Evolutionary conservation across 192 early-diverging fungal species (phyloP).

Genomic region (Coemansia sp.): DNA sequence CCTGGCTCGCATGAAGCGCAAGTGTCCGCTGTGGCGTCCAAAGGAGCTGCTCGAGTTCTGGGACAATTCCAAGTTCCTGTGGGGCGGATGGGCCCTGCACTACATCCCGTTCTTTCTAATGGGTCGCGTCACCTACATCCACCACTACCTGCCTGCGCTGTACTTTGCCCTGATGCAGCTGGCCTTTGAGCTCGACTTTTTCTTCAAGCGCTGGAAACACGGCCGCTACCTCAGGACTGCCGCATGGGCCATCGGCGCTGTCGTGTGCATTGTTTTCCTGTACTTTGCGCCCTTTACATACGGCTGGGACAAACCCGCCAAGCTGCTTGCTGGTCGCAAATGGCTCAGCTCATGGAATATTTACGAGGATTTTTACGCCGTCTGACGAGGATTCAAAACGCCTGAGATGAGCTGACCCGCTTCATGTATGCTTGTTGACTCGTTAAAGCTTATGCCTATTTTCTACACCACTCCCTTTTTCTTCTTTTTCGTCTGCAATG

Average conservation of each 20-base stretch:
- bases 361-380: conserved; percentile 45
- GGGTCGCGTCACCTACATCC: conserved; percentile 89
- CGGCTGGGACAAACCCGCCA: conserved; percentile 70
- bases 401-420: background rate
- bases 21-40: conserved; percentile 24
- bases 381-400: conserved; percentile 17
- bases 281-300: conserved; percentile 80
- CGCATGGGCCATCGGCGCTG: conserved; percentile 26
- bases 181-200: conserved; percentile 75
- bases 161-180: conserved; percentile 79
- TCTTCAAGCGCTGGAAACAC: conserved; percentile 57
- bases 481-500: too few relatives aligned
- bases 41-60: conserved; percentile 59
- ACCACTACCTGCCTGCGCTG: conserved; percentile 91
- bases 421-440: too few relatives aligned
- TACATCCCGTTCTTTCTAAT: conserved; percentile 91
- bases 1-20: conserved; percentile 27
- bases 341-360: conserved; percentile 86
- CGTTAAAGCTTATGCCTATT: too few relatives aligned
- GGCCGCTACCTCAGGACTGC: conserved; percentile 61
- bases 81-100: conserved; percentile 81
- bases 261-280: conserved; percentile 45
- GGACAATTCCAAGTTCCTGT: conserved; percentile 75
- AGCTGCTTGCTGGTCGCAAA: conserved; percentile 55
- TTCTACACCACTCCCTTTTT: too few relatives aligned